phyloP scores from a whole-genome alignment of 768 basidiomycete genomes.

The Collybia mongolica region DNA sequence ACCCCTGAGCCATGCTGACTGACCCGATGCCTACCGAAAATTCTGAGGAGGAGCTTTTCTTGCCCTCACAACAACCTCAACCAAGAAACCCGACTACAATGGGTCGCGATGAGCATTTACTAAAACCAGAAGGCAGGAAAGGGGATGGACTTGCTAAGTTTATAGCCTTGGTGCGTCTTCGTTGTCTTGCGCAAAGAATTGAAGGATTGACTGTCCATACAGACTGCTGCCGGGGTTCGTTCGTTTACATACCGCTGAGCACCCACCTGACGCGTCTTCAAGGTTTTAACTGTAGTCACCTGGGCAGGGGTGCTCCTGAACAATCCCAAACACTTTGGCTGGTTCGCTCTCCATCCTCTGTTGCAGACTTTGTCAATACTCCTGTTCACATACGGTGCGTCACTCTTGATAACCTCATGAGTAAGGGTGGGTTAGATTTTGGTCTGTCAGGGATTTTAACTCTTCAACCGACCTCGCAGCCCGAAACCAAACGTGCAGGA shows the following conservation, averaged over 20 bases:
- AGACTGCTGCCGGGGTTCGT: too few relatives aligned
- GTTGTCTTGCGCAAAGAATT: background rate
- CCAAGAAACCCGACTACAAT: constrained; percentile 11
- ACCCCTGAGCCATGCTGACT: too few relatives aligned
- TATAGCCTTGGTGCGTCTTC: constrained; percentile 34
- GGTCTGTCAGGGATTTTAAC: constrained; percentile 60
- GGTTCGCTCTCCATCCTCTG: constrained; percentile 69
- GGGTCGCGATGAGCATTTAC: constrained; percentile 29
- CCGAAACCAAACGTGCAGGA: constrained; percentile 63
- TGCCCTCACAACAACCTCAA: constrained; percentile 15
- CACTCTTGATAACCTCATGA: too few relatives aligned
- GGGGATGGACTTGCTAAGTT: constrained; percentile 37
- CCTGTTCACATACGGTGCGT: constrained; percentile 61
- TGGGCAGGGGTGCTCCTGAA: constrained; percentile 12
- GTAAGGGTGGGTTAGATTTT: background rate
- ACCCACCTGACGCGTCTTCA: background rate
- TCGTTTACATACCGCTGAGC: too few relatives aligned
- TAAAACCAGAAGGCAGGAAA: constrained; percentile 33
- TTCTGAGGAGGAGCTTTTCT: constrained; percentile 22
- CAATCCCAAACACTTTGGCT: constrained; percentile 34
- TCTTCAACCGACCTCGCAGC: constrained; percentile 70
- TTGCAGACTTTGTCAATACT: constrained; percentile 58
- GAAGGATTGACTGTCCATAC: background rate
- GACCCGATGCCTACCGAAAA: constrained; percentile 9
- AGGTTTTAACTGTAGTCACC: constrained; percentile 12